Evolutionary conservation across 441 rosid species (phyloP).

Genomic region (Daphne laureola): DNA sequence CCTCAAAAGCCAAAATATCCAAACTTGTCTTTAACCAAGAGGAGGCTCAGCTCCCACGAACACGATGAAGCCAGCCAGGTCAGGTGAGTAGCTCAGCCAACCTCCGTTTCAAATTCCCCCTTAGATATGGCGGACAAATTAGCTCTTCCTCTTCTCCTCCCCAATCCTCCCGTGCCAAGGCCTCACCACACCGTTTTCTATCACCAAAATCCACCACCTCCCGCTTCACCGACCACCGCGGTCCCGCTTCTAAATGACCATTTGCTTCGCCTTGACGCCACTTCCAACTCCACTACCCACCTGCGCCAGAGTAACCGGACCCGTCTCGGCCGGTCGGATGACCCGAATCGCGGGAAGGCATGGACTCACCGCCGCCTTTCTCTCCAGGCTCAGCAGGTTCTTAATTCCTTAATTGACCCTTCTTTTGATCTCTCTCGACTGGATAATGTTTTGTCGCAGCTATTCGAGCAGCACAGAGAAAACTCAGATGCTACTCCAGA

Average conservation of each 20-base stretch:
- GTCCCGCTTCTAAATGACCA: slow-evolving; percentile 38
- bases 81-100: not conserved
- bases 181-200: slow-evolving; percentile 22
- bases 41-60: too few species aligned
- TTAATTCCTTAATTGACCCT: slow-evolving; percentile 44
- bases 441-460: slow-evolving; percentile 26
- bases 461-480: slow-evolving; percentile 29
- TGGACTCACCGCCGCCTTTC: slow-evolving; percentile 73
- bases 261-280: slow-evolving; percentile 28
- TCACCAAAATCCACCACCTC: slow-evolving; percentile 11
- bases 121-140: slow-evolving; percentile 65
- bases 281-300: slow-evolving; percentile 20
- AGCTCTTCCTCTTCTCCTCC: slow-evolving; percentile 65
- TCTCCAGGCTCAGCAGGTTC: slow-evolving; percentile 49
- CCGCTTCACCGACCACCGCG: slow-evolving; percentile 21
- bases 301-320: slow-evolving; percentile 28
- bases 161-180: slow-evolving; percentile 36
- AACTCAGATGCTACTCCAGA: slow-evolving; percentile 20
- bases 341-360: slow-evolving; percentile 67
- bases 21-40: too few species aligned
- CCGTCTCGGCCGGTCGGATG: slow-evolving; percentile 54
- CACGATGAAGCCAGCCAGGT: too few species aligned
- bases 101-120: too few species aligned
- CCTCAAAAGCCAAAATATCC: too few species aligned
- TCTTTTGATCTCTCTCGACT: slow-evolving; percentile 39